Percentiles rank a stretch among this genome's conserved stretches.
Conservation (phyloP, 2,329 filamentous ascomycete species). For the Venturia aucupariae region DNA sequence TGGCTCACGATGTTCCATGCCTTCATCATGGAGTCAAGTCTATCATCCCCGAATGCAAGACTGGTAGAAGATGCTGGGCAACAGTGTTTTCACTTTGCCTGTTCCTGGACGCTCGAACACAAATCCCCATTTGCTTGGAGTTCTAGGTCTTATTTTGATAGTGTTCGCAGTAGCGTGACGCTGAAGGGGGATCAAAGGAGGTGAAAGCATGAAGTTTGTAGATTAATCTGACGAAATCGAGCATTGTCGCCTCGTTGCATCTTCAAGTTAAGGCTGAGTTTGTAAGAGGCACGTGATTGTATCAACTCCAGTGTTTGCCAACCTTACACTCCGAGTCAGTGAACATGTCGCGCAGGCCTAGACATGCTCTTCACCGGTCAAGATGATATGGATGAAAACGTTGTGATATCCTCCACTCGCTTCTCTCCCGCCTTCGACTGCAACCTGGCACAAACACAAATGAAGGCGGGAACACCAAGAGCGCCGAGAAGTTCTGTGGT, state of each 20-base stretch:
- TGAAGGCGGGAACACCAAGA: not conserved
- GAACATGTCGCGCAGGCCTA: not conserved
- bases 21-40: not conserved
- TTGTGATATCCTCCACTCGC: too few relatives aligned
- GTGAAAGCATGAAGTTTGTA: not conserved
- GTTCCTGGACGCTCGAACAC: not conserved
- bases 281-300: not conserved
- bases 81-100: not conserved
- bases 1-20: not conserved
- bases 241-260: not conserved
- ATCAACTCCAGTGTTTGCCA: too few relatives aligned
- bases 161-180: not conserved
- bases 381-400: not conserved
- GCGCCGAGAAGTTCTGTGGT: not conserved
- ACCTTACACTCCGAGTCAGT: not conserved
- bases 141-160: not conserved
- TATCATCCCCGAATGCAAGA: not conserved
- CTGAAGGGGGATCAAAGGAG: too few relatives aligned
- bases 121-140: too few relatives aligned
- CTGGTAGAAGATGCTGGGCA: not conserved
- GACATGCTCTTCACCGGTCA: not conserved
- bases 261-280: not conserved
- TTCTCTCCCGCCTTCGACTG: not conserved
- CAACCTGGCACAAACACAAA: not conserved
- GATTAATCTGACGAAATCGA: not conserved